A percentile compares a stretch with the other conserved stretches of the same genome.
Evolutionary conservation across 164 flowering plant genomes (phyloP).

Genomic region (Buxus sempervirens): DNA sequence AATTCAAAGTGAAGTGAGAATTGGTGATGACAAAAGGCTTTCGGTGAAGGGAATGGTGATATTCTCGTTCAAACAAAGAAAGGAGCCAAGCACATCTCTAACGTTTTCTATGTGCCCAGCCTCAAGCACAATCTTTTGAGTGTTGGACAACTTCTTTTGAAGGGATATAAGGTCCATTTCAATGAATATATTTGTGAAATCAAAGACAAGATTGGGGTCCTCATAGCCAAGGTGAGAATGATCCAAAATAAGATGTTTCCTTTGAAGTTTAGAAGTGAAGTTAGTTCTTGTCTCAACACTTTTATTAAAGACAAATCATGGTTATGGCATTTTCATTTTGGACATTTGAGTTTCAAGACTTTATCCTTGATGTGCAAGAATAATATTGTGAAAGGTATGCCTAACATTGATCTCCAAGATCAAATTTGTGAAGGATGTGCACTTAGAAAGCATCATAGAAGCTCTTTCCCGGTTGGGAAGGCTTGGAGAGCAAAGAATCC

Average conservation of each 20-base stretch:
- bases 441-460: no score
- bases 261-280: not conserved
- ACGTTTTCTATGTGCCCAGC: conserved; percentile 7
- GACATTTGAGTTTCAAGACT: conserved; percentile 3
- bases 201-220: not conserved
- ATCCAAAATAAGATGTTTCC: conserved; percentile 2
- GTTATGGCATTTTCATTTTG: no score
- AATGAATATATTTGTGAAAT: not conserved
- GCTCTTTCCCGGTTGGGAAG: no score
- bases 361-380: conserved; percentile 5
- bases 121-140: conserved; percentile 10
- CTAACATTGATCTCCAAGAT: no score
- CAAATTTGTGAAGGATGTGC: no score
- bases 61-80: conserved; percentile 8
- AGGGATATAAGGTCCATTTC: not conserved
- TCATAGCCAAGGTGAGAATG: conserved; percentile 8
- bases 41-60: not conserved
- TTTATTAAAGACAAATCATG: conserved; percentile 1
- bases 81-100: not conserved
- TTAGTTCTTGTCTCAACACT: not conserved
- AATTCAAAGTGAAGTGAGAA: conserved; percentile 7
- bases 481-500: no score
- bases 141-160: conserved; percentile 8
- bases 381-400: no score
- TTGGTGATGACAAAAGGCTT: conserved; percentile 5